Evolutionary conservation across 768 basidiomycete species (phyloP), one percentile per base, ranked within the genome.

Genomic region (Naganishia randhawae): DNA sequence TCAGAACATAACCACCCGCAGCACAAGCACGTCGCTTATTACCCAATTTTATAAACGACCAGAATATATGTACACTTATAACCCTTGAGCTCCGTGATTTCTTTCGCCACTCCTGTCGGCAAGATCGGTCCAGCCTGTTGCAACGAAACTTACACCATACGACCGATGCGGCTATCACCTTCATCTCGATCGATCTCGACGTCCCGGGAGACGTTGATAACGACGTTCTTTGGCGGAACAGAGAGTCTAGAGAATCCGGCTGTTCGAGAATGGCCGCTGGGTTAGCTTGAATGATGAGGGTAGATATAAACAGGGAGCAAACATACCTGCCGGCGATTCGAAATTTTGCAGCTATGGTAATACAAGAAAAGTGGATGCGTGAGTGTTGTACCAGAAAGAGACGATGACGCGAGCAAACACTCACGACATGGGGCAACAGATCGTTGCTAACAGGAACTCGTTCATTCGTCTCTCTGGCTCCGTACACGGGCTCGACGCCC

Each of bases 181-280:
- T 61, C 57, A 29, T 61, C 57, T 19, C 57, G 37, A 14, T 61
- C 39, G 29, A 67, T 51, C 41, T 67, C 66, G 27, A 67, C 66
- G 22, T 67, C 66, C n/a, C 45, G 29, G 10, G 66, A 67, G 42
- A 67, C 66, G n/a, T 67, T 54, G 45, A 67, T 67, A 19, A 67
- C 66, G 25, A 67, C 66, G 16, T 67, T 55, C 42, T 55, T 54
- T 1, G 54, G 39, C 41, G 54, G 42, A 17, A 51, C 41, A 2
- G 66, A 55, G 13, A 55, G 19, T 50, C 41, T 45, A 10, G 66
- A 55, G 42, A 67, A 54, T 11, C 66, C 66, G 32, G 52, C 53
- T 61, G 57, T 1, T 1, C 19, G 19, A 55, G 41, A 55, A n/a
- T n/a, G 41, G n/a, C n/a, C 33, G 7, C 35, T 35, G 37, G 37